Evolutionary conservation across 2,329 filamentous ascomycete species (phyloP).

Genomic region (Escovopsis weberi): DNA sequence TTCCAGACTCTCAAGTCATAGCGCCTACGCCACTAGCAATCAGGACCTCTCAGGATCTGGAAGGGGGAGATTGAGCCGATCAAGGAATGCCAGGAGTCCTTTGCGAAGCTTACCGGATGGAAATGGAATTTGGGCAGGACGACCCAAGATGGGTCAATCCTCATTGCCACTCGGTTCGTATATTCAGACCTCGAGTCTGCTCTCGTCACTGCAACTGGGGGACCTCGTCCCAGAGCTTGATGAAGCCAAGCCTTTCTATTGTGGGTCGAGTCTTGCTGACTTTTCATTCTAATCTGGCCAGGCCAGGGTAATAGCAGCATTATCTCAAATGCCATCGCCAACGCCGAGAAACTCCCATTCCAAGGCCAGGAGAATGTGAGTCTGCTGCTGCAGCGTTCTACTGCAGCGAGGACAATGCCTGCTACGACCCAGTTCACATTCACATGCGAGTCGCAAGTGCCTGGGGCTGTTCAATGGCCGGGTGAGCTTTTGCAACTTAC

Average conservation of each 20-base stretch:
- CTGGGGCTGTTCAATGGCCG: constrained; percentile 64
- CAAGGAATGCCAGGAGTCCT: constrained; percentile 45
- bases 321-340: constrained; percentile 84
- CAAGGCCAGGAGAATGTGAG: constrained; percentile 66
- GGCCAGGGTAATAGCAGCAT: constrained; percentile 42
- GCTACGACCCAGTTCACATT: constrained; percentile 90
- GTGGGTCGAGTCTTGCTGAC: neutral
- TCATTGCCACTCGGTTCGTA: too few relatives aligned
- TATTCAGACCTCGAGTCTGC: too few relatives aligned
- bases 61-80: constrained; percentile 66
- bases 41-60: constrained; percentile 70
- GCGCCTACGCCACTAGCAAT: constrained; percentile 35
- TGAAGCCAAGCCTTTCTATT: neutral
- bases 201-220: too few relatives aligned
- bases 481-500: constrained; percentile 22
- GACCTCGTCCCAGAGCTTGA: too few relatives aligned
- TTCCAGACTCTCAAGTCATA: constrained; percentile 18
- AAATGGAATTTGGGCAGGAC: constrained; percentile 39
- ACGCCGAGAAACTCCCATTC: constrained; percentile 56
- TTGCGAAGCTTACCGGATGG: constrained; percentile 45
- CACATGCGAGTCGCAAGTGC: constrained; percentile 81
- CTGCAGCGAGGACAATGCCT: constrained; percentile 44
- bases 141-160: constrained; percentile 31
- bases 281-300: constrained; percentile 1
- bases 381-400: constrained; percentile 54